Evolutionary conservation across 1,139 yeast species (phyloP), one percentile per base, ranked within the genome.

Genomic region (Geotrichum citri-aurantii): DNA sequence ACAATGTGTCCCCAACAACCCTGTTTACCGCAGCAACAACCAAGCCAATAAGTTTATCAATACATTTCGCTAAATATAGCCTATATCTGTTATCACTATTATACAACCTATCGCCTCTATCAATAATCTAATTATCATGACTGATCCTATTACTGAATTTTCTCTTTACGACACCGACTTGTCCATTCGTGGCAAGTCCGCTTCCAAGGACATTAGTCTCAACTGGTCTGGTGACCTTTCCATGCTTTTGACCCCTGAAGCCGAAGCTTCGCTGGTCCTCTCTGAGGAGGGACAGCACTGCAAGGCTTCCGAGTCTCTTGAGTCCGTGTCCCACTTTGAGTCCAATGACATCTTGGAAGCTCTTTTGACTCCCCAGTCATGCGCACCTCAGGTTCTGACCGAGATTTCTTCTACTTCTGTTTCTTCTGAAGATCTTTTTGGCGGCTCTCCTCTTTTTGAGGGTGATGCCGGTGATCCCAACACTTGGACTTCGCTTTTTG

Each of bases 401-500:
- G 54, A 48, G 23, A 12, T 40, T 19, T 52, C 67, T 26, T 58
- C 61, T 27, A 59, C 62, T 33, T 37, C 44, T 37, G 48, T 61
- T 23, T 51, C 63, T 37, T 59, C 62, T 23, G 58, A 61, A 49
- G 64, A 60, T 56, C 48, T 58, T 37, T 59, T 68, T 24, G 65
- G 61, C 55, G 68, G 69, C 58, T 68, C 75, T 44, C 76, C 76
- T 14, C 63, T 73, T 46, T 69, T 72, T 61, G 74, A 69, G 44
- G 54, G 48, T n/a, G 75, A 71, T 37, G 51, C 66, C 21, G 69
- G 65, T 29, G 62, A 59, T 42, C 42, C 57, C 40, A 52, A 27
- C 52, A 19, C 54, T n/a, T 59, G 62, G 62, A 50, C 50, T 19
- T 57, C 62, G 11, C 54, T 59, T 14, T 59, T 59, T 47, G 59